phyloP scores from a whole-genome alignment of 768 basidiomycete species.

The Boletus eberwhitei region DNA sequence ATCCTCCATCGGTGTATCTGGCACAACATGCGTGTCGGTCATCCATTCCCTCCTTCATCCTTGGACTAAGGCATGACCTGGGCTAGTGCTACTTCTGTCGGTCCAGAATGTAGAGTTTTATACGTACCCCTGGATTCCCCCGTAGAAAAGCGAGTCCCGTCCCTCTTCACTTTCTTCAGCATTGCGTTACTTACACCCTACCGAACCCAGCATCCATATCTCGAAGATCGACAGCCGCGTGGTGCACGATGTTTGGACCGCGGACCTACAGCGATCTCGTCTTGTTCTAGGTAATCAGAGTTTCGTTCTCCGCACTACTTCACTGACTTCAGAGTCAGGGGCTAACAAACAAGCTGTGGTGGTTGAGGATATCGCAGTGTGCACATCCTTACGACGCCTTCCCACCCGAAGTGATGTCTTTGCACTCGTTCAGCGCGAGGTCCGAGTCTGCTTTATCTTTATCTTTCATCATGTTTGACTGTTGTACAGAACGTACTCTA shows the following conservation, averaged over 20 bases:
- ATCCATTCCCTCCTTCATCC: neutral
- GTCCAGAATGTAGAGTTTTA: slow-evolving; percentile 47
- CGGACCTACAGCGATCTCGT: slow-evolving; percentile 46
- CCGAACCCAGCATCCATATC: slow-evolving; percentile 8
- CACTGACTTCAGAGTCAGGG: slow-evolving; percentile 37
- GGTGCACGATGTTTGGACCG: slow-evolving; percentile 55
- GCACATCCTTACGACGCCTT: slow-evolving; percentile 37
- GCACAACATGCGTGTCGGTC: slow-evolving; percentile 48
- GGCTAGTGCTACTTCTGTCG: slow-evolving; percentile 54
- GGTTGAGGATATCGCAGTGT: slow-evolving; percentile 47
- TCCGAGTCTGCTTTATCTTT: slow-evolving; percentile 22
- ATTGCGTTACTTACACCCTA: neutral
- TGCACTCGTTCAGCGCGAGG: slow-evolving; percentile 51
- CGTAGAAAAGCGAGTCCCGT: slow-evolving; percentile 35
- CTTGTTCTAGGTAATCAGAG: slow-evolving; percentile 49
- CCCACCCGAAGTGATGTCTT: slow-evolving; percentile 63
- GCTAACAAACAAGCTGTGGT: slow-evolving; percentile 50
- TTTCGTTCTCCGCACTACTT: neutral
- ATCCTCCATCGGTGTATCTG: slow-evolving; percentile 49
- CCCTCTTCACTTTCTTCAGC: neutral
- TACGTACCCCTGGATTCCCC: slow-evolving; percentile 41
- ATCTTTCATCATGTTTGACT: neutral
- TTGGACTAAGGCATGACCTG: slow-evolving; percentile 14
- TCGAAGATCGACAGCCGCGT: slow-evolving; percentile 35
- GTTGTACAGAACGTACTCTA: slow-evolving; percentile 46